Conservation (phyloP, 1,284 basidiomycete genomes). For the Ceratobasidium sp. region DNA sequence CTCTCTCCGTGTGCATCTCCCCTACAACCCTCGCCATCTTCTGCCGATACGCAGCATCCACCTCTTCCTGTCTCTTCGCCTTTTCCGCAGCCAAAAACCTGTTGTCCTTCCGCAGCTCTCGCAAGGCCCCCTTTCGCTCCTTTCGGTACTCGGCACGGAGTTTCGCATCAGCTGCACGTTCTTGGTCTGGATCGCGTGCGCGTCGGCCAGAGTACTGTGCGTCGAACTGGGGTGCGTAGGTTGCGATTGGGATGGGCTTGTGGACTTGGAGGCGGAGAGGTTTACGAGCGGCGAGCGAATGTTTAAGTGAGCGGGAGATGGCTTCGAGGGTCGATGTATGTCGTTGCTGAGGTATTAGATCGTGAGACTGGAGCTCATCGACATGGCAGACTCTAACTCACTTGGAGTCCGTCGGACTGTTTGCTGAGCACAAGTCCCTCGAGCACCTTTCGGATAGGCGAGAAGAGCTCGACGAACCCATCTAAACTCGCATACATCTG, state of each 20-base stretch:
- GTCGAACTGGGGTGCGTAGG: constrained; percentile 96
- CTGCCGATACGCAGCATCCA: constrained; percentile 82
- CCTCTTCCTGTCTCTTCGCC: constrained; percentile 84
- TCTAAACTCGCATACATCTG: constrained; percentile 81
- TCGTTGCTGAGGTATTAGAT: constrained; percentile 58
- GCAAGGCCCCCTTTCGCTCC: constrained; percentile 96
- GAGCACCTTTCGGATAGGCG: constrained; percentile 74
- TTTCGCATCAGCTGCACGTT: constrained; percentile 89
- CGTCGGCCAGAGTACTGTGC: constrained; percentile 84
- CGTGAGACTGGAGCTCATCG: constrained; percentile 41
- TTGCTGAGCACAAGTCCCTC: constrained; percentile 64
- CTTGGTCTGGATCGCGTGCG: constrained; percentile 90
- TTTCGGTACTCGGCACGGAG: constrained; percentile 92
- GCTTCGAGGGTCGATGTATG: constrained; percentile 61
- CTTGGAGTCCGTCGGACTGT: constrained; percentile 68
- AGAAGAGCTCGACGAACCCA: constrained; percentile 87
- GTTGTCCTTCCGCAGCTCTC: constrained; percentile 96
- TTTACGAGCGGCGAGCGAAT: constrained; percentile 76
- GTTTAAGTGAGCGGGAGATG: constrained; percentile 75
- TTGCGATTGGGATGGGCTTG: constrained; percentile 95
- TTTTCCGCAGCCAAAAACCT: constrained; percentile 91
- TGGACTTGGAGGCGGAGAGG: constrained; percentile 92
- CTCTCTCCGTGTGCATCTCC: constrained; percentile 88
- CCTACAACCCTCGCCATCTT: constrained; percentile 87
- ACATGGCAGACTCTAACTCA: constrained; percentile 56